Evolutionary conservation across 2,329 filamentous ascomycete genomes (phyloP), one percentile per base, ranked within the genome.

Genomic region (Microdochium bolleyi): DNA sequence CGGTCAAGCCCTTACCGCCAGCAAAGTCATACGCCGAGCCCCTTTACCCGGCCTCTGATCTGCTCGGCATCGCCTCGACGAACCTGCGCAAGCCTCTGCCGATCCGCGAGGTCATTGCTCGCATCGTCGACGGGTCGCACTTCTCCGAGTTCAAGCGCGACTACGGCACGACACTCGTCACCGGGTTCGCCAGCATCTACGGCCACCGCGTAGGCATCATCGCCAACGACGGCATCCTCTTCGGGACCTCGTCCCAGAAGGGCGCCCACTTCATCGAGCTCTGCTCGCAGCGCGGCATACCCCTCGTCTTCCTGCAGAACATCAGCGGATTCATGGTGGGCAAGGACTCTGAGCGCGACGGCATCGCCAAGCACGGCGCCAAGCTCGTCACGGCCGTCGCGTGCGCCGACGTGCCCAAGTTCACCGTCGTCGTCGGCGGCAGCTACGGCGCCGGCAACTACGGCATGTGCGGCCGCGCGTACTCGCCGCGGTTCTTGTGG

Each of bases 281-380:
- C 3, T 97, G 92, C 74, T 80, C 87, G 27, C 91, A 96, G 70
- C 87, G 94, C 53, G 84, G 89, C 52, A 88, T 97, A 53, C 92
- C 94, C 1, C 77, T 97, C 10, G 79, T 97, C 50, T 97, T 97
- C 72, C 75, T 99, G 21, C 94, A 99, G 69, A 97, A 99, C 70
- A 97, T 99, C 66, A 87, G 85, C 5, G 94, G 94, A 46, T 99
- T 99, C 80, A 99, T 99, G 94, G 94, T 99, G 30, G 94, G 94
- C 46, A 82, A 84, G 19, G 89, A 94, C 62, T 91, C 92, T 0
- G 94, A 99, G 72, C 87, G 88, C 52, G 92, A 92, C 51, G 94
- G 94, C 13, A 97, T 99, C 61, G 94, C 94, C 52, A 97, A 97
- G 78, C 95, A 97, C 64, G 94, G 94, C 41, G 94, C 94, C 5